Evolutionary conservation across 306 rosid genomes (phyloP), one percentile per base, ranked within the genome.

Genomic region (Quercus variabilis): DNA sequence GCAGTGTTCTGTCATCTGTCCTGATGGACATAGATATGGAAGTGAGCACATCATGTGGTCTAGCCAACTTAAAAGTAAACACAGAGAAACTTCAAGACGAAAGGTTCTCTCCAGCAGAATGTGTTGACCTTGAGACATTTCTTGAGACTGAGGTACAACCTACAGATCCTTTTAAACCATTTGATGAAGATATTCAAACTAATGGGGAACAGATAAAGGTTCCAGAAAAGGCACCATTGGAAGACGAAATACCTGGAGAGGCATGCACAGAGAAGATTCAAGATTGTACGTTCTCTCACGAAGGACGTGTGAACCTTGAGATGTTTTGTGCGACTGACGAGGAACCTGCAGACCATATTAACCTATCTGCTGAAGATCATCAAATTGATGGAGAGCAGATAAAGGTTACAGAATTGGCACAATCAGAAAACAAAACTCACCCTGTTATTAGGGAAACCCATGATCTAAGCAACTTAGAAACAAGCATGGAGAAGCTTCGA

Each of bases 1-100:
- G 85, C 90, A 92, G 93, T 58, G 57, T 81, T 80, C 73, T 60
- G 73, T 86, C 80, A 5, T 76, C 78, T 75, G 78, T 77, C 78
- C 33, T 65, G 75, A 78, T 89, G 91, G 86, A 77, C 74, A 56
- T 82, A 58, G 84, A 79, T 77, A 78, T 75, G 67, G 89, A 85
- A 69, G 57, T 74, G 67, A 80, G 83, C 60, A 79, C 85, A 58
- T 76, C 76, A 3, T 72, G 75, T 80, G 72, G 73, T 81, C 67
- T 77, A 58, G 70, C 49, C 30, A 67, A 65, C 76, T 82, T 80
- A 26, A 63, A 23, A 7, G 71, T 64, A 46, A 62, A 74, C 58
- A 18, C 73, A 28, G 87, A 85, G 74, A 76, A 63, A 60, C 69
- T 69, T 70, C 85, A 75, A 71, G 84, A 64, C 21, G 72, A 78